Base-by-base conservation (phyloP, 352 stramenopile species). In the Phytopythium sindhum region DNA sequence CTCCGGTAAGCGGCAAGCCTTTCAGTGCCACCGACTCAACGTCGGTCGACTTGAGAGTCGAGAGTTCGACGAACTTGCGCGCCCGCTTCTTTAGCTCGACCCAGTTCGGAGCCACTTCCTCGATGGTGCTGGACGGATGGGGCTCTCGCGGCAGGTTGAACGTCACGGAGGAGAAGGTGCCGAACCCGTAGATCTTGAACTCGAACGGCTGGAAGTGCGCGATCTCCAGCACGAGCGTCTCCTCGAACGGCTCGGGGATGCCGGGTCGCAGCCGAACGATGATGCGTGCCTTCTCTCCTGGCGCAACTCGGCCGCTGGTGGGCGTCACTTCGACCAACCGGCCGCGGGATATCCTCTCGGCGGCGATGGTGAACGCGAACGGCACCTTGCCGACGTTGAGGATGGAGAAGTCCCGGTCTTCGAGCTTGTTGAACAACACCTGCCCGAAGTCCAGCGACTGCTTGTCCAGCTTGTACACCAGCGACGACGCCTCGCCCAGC, bases 191-290 rank as follows among this genome's bases (percentile, higher is more conserved):
- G 9, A 98, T 54, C 23, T 90, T 89, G 52, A 98, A 93, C 35
- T 82, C 80, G 19, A 98, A 74, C 2, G 96, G 93, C 55, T 98
- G 83, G 63, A 98, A 98, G 68, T 98, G 95, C 5, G 93, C 96
- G 41, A 98, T 82, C 64, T 98, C 91, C 39, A 98, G 74, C 21
- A 95, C 64, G n/a, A 98, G 60, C 1, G 73, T 89, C 62, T 98
- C 94, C 39, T 88, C 74, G 44, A 98, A 90, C 24, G 66, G 66
- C 50, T 95, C 85, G 0, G 96, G 96, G 57, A 98, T 84, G 2
- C 89, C 89, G 19, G 96, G 96, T 7, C 75, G 76, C 48, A 98
- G 75, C 3, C 90, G 79, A 10, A 98, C 91, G 10, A 88, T 66
- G 53, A 98, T 78, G 39, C 83, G 86, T 48, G 97, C 83, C 68